Evolutionary conservation across 2,329 filamentous ascomycete species (phyloP).

Genomic region (Monosporascus cannonballus): DNA sequence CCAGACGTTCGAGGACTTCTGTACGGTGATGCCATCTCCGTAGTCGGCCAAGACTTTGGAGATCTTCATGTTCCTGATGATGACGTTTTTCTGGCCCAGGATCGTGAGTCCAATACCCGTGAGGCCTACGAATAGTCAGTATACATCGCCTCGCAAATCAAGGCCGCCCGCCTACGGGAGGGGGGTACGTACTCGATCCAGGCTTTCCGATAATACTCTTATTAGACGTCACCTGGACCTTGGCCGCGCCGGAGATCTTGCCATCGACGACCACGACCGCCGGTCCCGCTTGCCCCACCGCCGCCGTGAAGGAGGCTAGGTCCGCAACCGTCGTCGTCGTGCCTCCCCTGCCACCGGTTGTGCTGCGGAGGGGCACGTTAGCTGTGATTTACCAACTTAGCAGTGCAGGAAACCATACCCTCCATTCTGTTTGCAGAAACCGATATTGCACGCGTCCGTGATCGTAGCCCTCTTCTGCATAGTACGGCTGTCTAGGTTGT

Average conservation of each 20-base stretch:
- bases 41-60: conserved; percentile 33
- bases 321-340: conserved; percentile 42
- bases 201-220: conserved; percentile 38
- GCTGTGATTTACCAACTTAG: background rate
- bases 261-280: conserved; percentile 37
- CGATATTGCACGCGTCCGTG: conserved; percentile 29
- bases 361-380: conserved; percentile 24
- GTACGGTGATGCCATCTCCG: conserved; percentile 39
- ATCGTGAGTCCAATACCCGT: conserved; percentile 37
- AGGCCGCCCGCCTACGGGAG: background rate
- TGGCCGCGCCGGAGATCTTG: conserved; percentile 31
- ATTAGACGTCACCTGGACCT: conserved; percentile 37
- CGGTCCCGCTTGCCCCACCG: conserved; percentile 37
- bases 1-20: conserved; percentile 44
- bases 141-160: background rate
- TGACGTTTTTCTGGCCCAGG: conserved; percentile 42
- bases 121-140: conserved; percentile 13
- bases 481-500: conserved; percentile 18
- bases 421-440: conserved; percentile 29
- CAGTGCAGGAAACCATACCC: conserved; percentile 2
- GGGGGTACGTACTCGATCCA: conserved; percentile 19
- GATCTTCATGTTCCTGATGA: conserved; percentile 45
- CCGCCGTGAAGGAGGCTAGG: conserved; percentile 39
- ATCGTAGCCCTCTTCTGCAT: conserved; percentile 29
- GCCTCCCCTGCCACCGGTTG: conserved; percentile 45